Evolutionary conservation across 805 yeast genomes (phyloP).

Genomic region (Lipomyces sp.): DNA sequence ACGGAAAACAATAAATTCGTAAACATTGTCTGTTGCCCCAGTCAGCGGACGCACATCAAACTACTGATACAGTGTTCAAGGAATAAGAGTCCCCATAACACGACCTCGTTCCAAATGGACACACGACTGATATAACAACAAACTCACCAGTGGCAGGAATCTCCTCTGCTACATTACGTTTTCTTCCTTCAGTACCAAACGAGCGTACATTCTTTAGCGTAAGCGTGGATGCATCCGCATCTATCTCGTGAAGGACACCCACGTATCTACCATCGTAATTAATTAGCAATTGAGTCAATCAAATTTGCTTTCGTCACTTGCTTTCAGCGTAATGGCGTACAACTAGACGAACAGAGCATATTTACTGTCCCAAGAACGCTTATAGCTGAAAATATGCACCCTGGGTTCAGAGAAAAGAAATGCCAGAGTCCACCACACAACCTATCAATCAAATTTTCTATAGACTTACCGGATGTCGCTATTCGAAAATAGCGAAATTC

Average conservation of each 20-base stretch:
- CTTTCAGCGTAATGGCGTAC: neutral
- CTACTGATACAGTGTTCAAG: too few species aligned
- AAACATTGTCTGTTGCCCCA: conserved; percentile 53
- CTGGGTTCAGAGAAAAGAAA: neutral
- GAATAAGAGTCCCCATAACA: too few species aligned
- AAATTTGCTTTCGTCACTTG: neutral
- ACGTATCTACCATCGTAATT: conserved; percentile 63
- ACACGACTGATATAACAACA: neutral
- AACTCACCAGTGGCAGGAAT: conserved; percentile 62
- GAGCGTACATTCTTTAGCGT: conserved; percentile 78
- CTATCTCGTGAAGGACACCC: conserved; percentile 84
- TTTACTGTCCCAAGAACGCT: neutral
- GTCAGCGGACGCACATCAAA: neutral
- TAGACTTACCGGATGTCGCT: conserved; percentile 64
- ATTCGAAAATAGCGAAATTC: conserved; percentile 77
- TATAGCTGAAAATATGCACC: neutral
- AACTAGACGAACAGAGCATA: neutral
- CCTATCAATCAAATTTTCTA: neutral
- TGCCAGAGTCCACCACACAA: neutral
- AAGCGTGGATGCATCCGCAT: conserved; percentile 89
- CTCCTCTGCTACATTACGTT: conserved; percentile 69
- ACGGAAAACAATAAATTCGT: conserved; percentile 79
- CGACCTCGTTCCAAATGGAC: neutral
- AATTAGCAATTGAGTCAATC: conserved; percentile 1
- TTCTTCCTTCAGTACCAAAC: conserved; percentile 91